Evolutionary conservation across 164 flowering plant species (phyloP), one percentile per base, ranked within the genome.

Genomic region (Piper longum): DNA sequence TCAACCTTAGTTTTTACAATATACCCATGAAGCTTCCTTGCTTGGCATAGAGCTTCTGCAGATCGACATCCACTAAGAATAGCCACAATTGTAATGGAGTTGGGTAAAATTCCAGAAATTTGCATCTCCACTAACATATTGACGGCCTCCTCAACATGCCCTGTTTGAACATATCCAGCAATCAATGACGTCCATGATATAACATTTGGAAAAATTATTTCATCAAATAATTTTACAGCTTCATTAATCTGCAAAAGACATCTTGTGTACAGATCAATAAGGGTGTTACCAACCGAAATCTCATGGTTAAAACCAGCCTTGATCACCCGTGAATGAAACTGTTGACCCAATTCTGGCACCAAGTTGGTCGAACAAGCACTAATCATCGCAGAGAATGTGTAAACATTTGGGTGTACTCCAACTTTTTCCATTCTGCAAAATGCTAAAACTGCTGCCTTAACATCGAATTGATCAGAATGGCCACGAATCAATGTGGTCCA

Each of bases 101-200:
- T 80, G 36, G 87, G 85, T 54, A 74, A 59, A 58, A 76, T 60
- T 43, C 83, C 90, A 4, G 19, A 51, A 14, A 48, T 60, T 59
- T 6, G 68, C 90, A 85, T 83, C 63, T 76, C 69, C 41, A 16
- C 51, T 69, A 78, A 76, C 7, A 69, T 64, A 60, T 66, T 52
- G 60, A 80, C 71, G 52, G 82, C 78, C 43, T 81, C 75, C 59
- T 59, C 5, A 54, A 59, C 63, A 62, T 66, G 61, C 45, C 83
- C 83, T 51, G 71, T 79, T 56, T 71, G 78, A 58, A 78, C 56
- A 57, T 81, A 70, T 51, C 84, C 90, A 54, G 71, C 60, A 67
- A 80, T 74, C 68, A 85, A 54, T 8, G 86, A 80, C 16, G 84
- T 85, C 90, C 90, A 85, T 54, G 85, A 79, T 56, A 83, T 74